Evolutionary conservation across 2,329 filamentous ascomycete species (phyloP).

Genomic region (Amylocarpus encephaloides): DNA sequence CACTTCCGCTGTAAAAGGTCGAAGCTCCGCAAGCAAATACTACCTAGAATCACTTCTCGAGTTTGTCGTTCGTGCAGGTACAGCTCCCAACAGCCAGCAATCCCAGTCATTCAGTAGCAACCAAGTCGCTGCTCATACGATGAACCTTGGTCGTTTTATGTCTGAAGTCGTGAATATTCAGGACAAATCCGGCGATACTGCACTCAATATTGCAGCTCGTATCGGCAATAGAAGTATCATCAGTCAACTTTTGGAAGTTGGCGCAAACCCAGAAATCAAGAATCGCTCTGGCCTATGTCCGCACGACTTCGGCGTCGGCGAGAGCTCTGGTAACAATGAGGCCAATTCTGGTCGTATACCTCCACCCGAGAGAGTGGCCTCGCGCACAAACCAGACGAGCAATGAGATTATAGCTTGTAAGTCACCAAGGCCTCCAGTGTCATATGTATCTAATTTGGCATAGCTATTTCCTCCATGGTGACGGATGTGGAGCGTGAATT

Average conservation of each 20-base stretch:
- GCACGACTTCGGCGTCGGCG: constrained; percentile 89
- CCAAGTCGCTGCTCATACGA: constrained; percentile 34
- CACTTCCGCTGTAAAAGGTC: constrained; percentile 89
- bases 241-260: constrained; percentile 91
- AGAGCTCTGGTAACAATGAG: constrained; percentile 41
- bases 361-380: constrained; percentile 39
- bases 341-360: constrained; percentile 40
- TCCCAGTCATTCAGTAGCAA: constrained; percentile 29
- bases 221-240: constrained; percentile 94
- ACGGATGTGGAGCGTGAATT: constrained; percentile 74
- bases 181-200: constrained; percentile 91
- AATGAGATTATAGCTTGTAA: constrained; percentile 74
- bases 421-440: constrained; percentile 32
- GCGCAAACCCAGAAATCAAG: constrained; percentile 84
- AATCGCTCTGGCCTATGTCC: constrained; percentile 86
- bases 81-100: constrained; percentile 49
- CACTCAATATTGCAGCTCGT: constrained; percentile 84
- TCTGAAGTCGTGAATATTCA: constrained; percentile 94
- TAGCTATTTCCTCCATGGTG: constrained; percentile 77
- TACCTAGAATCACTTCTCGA: constrained; percentile 92
- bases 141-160: constrained; percentile 89
- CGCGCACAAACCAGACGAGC: constrained; percentile 58
- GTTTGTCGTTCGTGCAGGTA: constrained; percentile 85
- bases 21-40: constrained; percentile 86
- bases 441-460: constrained; percentile 32